These are phyloP conservation scores for Arbutus unedo DNA, from an alignment of 148 eudicot species.

Conservation along the genomic window DNA sequence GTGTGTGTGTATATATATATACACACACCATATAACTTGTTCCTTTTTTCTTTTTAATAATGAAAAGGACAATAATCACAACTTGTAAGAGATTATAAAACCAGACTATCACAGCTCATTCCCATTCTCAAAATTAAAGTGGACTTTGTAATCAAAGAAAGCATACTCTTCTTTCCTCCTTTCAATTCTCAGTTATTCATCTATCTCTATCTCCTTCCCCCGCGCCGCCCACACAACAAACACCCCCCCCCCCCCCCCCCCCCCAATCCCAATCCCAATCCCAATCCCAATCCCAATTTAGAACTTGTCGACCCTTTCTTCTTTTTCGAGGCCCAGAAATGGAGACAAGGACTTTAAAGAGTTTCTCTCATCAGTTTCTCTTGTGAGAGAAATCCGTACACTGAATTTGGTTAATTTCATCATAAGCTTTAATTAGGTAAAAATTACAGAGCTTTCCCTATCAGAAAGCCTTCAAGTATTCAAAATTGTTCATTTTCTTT, in stretches of 20 bases:
- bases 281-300: too few species aligned
- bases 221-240: too few species aligned
- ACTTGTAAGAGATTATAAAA: constrained; percentile 6
- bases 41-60: not conserved
- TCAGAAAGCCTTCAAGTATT: constrained; percentile 9
- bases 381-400: not conserved
- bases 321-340: not conserved
- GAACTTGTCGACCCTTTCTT: not conserved
- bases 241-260: too few species aligned
- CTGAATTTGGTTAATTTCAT: not conserved
- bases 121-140: constrained; percentile 5
- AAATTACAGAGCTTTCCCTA: constrained; percentile 12
- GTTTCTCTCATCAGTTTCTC: not conserved
- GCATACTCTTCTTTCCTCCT: not conserved
- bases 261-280: too few species aligned
- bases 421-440: not conserved
- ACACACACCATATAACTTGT: not conserved
- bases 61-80: constrained; percentile 12
- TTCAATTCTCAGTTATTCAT: not conserved
- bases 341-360: not conserved
- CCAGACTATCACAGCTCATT: not conserved
- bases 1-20: too few species aligned
- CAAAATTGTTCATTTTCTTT: not conserved
- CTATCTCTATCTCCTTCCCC: not conserved
- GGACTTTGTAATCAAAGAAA: not conserved